Percentiles rank a stretch among this genome's conserved stretches.
These are phyloP conservation scores for Mortierella sp. DNA, from an alignment of 371 early-diverging fungal genomes.

Conservation along the genomic window DNA sequence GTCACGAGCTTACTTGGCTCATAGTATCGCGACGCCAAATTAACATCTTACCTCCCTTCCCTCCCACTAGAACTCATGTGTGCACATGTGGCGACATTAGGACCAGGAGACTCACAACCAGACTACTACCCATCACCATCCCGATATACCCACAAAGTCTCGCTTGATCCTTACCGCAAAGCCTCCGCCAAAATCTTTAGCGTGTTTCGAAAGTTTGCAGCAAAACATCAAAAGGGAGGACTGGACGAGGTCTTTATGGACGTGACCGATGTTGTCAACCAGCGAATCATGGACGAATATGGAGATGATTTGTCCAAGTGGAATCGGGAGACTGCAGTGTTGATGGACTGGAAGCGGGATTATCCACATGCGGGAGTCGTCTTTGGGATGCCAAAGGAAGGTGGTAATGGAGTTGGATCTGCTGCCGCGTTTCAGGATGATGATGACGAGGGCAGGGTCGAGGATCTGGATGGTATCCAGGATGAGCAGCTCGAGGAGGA, in stretches of 20 bases:
- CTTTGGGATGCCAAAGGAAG: conserved; percentile 30
- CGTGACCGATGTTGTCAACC: conserved; percentile 77
- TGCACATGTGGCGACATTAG: conserved; percentile 91
- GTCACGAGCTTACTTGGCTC: neutral
- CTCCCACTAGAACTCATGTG: conserved; percentile 71
- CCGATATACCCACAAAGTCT: conserved; percentile 89
- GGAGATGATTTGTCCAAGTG: conserved; percentile 57
- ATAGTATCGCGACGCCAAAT: neutral
- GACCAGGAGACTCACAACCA: conserved; percentile 71
- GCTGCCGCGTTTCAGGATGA: conserved; percentile 9
- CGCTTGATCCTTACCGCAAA: conserved; percentile 84
- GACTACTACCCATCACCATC: conserved; percentile 80
- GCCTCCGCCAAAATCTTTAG: conserved; percentile 81
- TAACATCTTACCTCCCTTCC: neutral
- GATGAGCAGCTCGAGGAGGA: conserved; percentile 21
- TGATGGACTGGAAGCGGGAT: conserved; percentile 43
- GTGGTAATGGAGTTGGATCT: neutral
- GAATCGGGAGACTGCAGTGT: conserved; percentile 28
- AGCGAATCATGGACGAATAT: conserved; percentile 65
- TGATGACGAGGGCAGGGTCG: conserved; percentile 19
- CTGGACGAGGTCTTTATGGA: conserved; percentile 94
- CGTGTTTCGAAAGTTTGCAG: conserved; percentile 69
- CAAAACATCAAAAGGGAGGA: conserved; percentile 75
- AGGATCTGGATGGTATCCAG: conserved; percentile 19
- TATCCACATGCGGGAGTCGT: conserved; percentile 40